Evolutionary conservation across 2,329 filamentous ascomycete genomes (phyloP), one percentile per base, ranked within the genome.

Genomic region (Exophiala sp.): DNA sequence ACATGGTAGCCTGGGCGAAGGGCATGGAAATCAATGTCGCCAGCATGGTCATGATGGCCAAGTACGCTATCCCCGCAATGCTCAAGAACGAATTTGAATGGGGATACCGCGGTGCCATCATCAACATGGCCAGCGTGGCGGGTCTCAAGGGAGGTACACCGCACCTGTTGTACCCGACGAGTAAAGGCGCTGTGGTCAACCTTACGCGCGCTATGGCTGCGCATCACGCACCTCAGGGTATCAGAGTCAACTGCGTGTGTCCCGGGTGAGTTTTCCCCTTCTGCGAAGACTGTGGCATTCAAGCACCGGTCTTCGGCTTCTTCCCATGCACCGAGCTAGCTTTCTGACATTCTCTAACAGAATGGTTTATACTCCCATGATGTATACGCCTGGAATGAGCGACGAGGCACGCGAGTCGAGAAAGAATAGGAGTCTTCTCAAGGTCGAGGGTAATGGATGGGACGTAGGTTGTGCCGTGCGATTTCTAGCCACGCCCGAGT

Each of bases 21-120:
- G 75, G 78, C 0, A 73, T 87, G 50, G 75, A 83, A 41, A 70
- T 86, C 43, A 87, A 87, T 62, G 80, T 87, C 3, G 77, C 76
- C 3, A 83, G 79, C 61, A 87, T 87, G 83, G 78, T 86, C 29
- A 71, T 79, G 50, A 86, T 87, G 81, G 72, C 73, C 14, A 84
- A 85, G 62, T 78, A 80, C 60, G 77, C 77, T 0, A 78, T 87
- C 29, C 84, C 83, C 0, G 77, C 71, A 2, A 87, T 87, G 83
- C 58, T 60, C 20, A 73, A 72, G 51, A 84, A 85, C 50, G 69
- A 75, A 5, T 72, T 72, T 0, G 72, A 77, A 34, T 50, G 57
- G 52, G 57, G 63, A 52, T 63, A 69, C 49, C 71, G 73, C 50
- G 80, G 81, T 5, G 74, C 68, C 38, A 81, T 85, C 54, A 72